Base-by-base conservation (phyloP, 768 basidiomycete species). In the Boletus rufocinnamomeus region DNA sequence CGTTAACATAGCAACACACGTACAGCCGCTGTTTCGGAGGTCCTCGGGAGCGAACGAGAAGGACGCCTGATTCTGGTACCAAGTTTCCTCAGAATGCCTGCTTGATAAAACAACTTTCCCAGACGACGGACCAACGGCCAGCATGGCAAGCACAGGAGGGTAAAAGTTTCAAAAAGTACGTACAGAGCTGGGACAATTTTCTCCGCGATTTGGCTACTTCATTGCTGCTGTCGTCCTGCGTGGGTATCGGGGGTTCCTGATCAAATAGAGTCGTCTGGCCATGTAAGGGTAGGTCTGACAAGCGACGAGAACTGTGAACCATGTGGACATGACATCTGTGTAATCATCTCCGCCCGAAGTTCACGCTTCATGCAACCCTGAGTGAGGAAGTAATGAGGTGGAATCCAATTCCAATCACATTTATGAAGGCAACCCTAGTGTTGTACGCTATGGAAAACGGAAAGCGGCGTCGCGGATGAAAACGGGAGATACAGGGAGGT, bases 371-470 rank as follows among this genome's bases (percentile, higher is more conserved):
- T 45, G 19, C 32, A 49, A 50, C 56, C 59, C 61, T 50, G 58
- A 52, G 44, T 27, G 52, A 47, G 46, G 44, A 52, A 40, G 19
- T 30, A 49, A 57, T 52, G 53, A 48, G 52, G 50, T 34, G 27
- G 27, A 35, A 54, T 37, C 44, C 35, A 21, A 44, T 55, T 54
- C n/a, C 8, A 57, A 44, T 49, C 53, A 38, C 49, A 45, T 71
- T 56, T 72, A 72, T 50, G 61, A 65, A 60, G 73, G 69, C 32
- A 72, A 50, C 46, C 71, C 71, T 49, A 72, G 59, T 7, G 71
- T 72, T 21, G 73, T 65, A 55, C 73, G 72, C 72, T 69, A 64
- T 38, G 23, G 30, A 52, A 52, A 55, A 50, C 17, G 47, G 58
- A 25, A 53, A 60, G 45, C n/a, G 53, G 37, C 40, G 41, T 68